These are phyloP conservation scores for Solanum sejunctum DNA, from an alignment of 257 asterid species.

Conservation along the genomic window DNA sequence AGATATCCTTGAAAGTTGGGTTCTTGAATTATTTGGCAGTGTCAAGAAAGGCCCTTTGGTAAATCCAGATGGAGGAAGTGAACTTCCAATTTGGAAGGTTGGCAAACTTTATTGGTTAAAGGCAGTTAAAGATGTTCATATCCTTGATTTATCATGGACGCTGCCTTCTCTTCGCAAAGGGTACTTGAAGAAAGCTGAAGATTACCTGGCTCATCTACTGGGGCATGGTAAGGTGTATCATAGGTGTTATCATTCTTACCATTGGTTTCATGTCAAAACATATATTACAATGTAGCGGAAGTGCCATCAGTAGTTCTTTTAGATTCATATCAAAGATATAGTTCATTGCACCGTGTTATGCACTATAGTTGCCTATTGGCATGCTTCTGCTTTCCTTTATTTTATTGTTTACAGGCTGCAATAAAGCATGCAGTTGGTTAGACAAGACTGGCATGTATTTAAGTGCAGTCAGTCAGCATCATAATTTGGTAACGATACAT, in stretches of 20 bases:
- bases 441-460: not conserved
- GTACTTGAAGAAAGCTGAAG: slow-evolving; percentile 83
- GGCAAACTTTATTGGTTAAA: slow-evolving; percentile 83
- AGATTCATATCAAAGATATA: not conserved
- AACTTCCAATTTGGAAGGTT: slow-evolving; percentile 62
- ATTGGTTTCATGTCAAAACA: not conserved
- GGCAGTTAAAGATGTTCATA: slow-evolving; percentile 91
- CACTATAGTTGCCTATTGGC: not conserved
- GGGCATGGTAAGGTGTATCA: slow-evolving; percentile 68
- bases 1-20: slow-evolving; percentile 85
- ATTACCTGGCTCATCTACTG: slow-evolving; percentile 85
- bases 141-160: slow-evolving; percentile 84
- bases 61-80: slow-evolving; percentile 36
- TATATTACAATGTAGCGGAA: not conserved
- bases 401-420: not conserved
- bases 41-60: slow-evolving; percentile 50
- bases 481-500: not conserved
- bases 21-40: slow-evolving; percentile 60
- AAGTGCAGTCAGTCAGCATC: not conserved
- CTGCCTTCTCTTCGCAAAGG: slow-evolving; percentile 79
- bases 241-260: not conserved
- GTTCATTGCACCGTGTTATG: not conserved
- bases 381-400: not conserved
- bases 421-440: not conserved
- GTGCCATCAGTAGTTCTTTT: not conserved